Base-by-base conservation (phyloP, 2,329 filamentous ascomycete genomes). In the Didymella exigua region DNA sequence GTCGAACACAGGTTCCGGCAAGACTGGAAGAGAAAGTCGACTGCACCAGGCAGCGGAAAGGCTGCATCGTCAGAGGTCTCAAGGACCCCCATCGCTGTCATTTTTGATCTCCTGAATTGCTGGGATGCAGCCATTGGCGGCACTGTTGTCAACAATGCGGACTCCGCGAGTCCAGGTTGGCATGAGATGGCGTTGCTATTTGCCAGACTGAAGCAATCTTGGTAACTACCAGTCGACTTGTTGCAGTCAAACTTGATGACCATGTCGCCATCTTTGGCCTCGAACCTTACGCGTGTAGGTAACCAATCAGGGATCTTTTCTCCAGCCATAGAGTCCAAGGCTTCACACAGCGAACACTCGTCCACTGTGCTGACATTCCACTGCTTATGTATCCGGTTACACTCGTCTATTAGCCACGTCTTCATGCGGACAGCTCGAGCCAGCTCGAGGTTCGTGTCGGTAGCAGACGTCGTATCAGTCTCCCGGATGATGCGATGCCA, bases 241-340 rank as follows among this genome's bases (percentile, higher is more conserved):
- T 65, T 59, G 24, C 64, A 71, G 10, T 69, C 66, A n/a, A 70
- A 53, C 36, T 65, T 68, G 59, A 71, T 66, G 2, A 68, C 64
- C 62, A 69, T 66, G 5, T 67, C 60, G 10, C 69, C 69, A 14
- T 69, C 64, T 52, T 71, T 64, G 2, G 56, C 53, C 26, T 68
- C 66, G 16, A 71, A 72, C 2, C 60, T 60, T 3, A 72, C 61
- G 7, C 61, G 58, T 10, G 64, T 55, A 4, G 69, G 69, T 11
- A 72, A 46, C 69, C 69, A 72, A 16, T 65, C 60, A 2, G 68
- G 68, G 13, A 71, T 68, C 13, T 59, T 41, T 7, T 66, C 68
- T 21, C 68, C 68, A 3, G 62, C 57, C 62, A 71, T 65, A 5
- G 62, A 56, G 30, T 69, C 62, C 0, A 70, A 38, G 5, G 64